A percentile compares a stretch with the other conserved stretches of the same genome.
Conservation (phyloP, 2,329 filamentous ascomycete genomes). For the Neofusicoccum parvum region DNA sequence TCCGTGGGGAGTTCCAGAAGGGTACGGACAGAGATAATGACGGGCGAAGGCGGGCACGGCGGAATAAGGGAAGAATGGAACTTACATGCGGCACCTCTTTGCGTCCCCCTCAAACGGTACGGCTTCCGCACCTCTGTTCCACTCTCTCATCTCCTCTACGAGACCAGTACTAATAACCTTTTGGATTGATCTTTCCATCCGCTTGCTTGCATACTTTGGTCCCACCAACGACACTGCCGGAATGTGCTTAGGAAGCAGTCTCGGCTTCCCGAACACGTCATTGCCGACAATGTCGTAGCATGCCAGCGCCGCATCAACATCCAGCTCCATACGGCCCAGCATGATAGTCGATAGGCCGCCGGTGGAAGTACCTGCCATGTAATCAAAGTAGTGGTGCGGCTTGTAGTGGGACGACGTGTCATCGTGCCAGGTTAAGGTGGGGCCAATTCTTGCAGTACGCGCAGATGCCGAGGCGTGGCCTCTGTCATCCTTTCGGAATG, state of each 20-base stretch:
- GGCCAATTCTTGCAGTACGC: too few species aligned
- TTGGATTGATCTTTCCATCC: conserved; percentile 23
- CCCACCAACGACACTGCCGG: not conserved
- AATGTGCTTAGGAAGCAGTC: not conserved
- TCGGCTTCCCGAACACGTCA: conserved; percentile 24
- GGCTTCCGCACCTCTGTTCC: conserved; percentile 18
- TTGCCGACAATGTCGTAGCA: conserved; percentile 25
- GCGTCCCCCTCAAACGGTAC: too few species aligned
- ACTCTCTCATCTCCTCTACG: conserved; percentile 9
- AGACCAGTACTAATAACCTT: conserved; percentile 17
- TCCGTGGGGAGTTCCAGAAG: too few species aligned
- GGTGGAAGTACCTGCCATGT: conserved; percentile 27
- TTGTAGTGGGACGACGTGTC: conserved; percentile 2
- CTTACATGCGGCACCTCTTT: too few species aligned
- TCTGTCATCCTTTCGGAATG: too few species aligned
- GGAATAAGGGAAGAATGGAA: too few species aligned
- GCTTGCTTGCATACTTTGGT: conserved; percentile 21
- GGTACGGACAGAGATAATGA: too few species aligned
- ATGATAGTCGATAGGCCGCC: conserved; percentile 28
- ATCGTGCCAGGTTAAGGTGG: too few species aligned
- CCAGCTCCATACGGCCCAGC: conserved; percentile 27
- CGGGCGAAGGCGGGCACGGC: too few species aligned
- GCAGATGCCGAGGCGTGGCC: too few species aligned
- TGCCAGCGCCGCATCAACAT: conserved; percentile 20
- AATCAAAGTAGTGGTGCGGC: conserved; percentile 30